Conservation (phyloP, 352 stramenopile genomes). For the Hyphochytrium catenoides region DNA sequence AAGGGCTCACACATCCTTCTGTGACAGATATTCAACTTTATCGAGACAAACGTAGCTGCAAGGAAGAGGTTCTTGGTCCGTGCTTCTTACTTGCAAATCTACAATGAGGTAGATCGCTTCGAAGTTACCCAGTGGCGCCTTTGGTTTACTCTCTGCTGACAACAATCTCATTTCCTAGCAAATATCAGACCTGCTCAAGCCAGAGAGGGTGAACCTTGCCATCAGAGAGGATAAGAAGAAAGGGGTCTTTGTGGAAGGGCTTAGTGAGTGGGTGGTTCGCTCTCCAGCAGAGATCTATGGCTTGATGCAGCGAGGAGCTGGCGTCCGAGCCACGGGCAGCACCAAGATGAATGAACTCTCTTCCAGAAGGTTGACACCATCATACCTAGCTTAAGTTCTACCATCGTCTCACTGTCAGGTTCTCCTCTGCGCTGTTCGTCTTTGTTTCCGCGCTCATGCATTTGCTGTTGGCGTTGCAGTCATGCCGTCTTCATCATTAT, state of each 20-base stretch:
- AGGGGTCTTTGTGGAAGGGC: constrained; percentile 76
- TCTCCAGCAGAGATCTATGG: constrained; percentile 77
- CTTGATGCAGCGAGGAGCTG: constrained; percentile 70
- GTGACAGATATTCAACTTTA: constrained; percentile 76
- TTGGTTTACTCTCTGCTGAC: neutral
- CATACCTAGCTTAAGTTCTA: too few species aligned
- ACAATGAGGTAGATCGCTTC: constrained; percentile 39
- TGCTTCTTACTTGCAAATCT: constrained; percentile 78
- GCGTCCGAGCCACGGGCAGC: constrained; percentile 44
- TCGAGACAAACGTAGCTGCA: constrained; percentile 54
- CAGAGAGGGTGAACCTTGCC: constrained; percentile 65
- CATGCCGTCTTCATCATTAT: constrained; percentile 88
- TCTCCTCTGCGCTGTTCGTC: too few species aligned
- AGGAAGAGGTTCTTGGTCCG: constrained; percentile 69
- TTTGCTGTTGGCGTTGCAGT: too few species aligned
- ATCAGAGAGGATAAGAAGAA: constrained; percentile 76
- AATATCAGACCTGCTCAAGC: constrained; percentile 80
- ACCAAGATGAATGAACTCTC: constrained; percentile 72
- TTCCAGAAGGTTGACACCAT: too few species aligned
- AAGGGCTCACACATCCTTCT: too few species aligned
- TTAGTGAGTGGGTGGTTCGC: constrained; percentile 81
- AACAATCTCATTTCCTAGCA: constrained; percentile 10
- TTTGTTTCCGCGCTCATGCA: too few species aligned
- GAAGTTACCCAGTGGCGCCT: neutral
- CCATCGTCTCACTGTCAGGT: too few species aligned